Conservation (phyloP, 192 early-diverging fungal genomes). For the Coemansia sp. region DNA sequence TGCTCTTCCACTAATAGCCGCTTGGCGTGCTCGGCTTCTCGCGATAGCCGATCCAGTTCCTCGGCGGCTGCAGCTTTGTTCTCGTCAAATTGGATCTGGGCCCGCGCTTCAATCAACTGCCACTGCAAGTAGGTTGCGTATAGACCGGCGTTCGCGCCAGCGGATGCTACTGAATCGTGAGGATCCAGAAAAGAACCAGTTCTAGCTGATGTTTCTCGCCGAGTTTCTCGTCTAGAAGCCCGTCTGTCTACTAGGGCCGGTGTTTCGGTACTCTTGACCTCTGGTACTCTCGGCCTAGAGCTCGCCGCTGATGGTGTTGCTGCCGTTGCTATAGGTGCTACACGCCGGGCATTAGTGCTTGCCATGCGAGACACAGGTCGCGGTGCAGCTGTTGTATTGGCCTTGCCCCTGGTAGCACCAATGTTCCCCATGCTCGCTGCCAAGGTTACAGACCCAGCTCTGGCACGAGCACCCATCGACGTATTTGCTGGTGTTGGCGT, state of each 20-base stretch:
- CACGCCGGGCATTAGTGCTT: not conserved
- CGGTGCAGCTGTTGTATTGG: not conserved
- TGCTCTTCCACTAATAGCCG: constrained; percentile 19
- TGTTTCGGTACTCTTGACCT: not conserved
- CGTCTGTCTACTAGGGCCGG: not conserved
- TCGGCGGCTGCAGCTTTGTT: constrained; percentile 25
- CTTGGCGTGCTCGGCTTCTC: constrained; percentile 23
- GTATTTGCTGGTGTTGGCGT: not conserved
- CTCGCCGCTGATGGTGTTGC: not conserved
- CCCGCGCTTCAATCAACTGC: constrained; percentile 42
- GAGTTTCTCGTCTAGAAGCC: constrained; percentile 7
- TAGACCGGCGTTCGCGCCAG: not conserved
- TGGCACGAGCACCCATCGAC: not conserved
- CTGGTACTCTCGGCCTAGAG: not conserved
- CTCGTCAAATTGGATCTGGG: constrained; percentile 36
- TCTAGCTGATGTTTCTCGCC: constrained; percentile 1
- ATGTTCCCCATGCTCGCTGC: not conserved
- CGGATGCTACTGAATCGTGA: not conserved
- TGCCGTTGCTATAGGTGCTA: not conserved
- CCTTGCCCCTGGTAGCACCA: not conserved
- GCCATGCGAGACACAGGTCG: not conserved
- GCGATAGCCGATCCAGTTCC: constrained; percentile 22
- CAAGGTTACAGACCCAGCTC: not conserved
- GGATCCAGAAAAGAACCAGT: not conserved
- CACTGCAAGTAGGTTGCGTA: constrained; percentile 34